phyloP scores from a whole-genome alignment of 2,329 filamentous ascomycete genomes.

The Sordariomycetes sp. region DNA sequence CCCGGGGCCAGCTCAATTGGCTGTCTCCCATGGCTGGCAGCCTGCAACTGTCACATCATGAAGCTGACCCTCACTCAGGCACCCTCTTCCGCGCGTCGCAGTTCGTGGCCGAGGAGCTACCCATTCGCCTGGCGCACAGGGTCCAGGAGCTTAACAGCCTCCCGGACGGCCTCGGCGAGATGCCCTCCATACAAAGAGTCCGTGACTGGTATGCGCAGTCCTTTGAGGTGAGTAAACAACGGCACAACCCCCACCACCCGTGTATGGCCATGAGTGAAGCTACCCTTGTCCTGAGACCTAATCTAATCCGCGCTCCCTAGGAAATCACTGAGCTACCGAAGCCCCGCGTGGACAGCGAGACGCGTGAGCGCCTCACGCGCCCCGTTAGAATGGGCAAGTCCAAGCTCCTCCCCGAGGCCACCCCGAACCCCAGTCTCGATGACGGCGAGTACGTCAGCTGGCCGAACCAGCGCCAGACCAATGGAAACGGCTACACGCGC shows the following conservation, averaged over 20 bases:
- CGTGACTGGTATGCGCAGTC: constrained; percentile 99
- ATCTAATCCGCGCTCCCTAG: constrained; percentile 25
- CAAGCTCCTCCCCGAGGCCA: constrained; percentile 66
- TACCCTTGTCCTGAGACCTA: not conserved
- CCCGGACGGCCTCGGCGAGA: constrained; percentile 91
- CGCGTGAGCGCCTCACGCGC: constrained; percentile 66
- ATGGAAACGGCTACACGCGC: constrained; percentile 29
- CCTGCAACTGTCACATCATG: not conserved
- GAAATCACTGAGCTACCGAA: constrained; percentile 83
- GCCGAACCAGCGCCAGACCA: constrained; percentile 30
- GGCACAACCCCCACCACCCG: constrained; percentile 3
- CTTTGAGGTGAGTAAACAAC: constrained; percentile 61
- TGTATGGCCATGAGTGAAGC: not conserved
- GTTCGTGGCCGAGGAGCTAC: constrained; percentile 95
- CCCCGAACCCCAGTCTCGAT: constrained; percentile 78
- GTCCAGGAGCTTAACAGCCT: constrained; percentile 88
- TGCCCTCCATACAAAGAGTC: constrained; percentile 91
- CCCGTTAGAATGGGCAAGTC: constrained; percentile 45
- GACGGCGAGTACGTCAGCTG: constrained; percentile 66
- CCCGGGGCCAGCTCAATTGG: not conserved
- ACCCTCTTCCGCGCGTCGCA: constrained; percentile 96
- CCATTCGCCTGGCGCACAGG: constrained; percentile 89
- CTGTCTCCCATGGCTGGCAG: not conserved
- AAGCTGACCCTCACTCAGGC: constrained; percentile 34
- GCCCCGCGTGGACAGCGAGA: constrained; percentile 61